phyloP scores from a whole-genome alignment of 1,284 basidiomycete species.

The Moesziomyces globuligerus region DNA sequence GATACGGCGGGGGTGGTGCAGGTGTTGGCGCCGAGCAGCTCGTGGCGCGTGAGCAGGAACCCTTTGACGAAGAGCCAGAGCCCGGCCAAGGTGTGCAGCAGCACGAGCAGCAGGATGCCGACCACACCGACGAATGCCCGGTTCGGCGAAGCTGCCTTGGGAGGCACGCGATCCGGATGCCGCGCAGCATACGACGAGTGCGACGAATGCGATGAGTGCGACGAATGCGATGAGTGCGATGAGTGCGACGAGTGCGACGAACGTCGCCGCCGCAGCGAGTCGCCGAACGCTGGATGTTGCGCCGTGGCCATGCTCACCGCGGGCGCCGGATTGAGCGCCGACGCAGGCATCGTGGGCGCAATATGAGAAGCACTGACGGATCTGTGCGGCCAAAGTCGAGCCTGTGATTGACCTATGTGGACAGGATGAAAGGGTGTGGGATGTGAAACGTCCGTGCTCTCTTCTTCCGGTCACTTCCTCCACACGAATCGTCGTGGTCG shows the following conservation, averaged over 20 bases:
- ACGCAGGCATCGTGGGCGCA: conserved; percentile 4
- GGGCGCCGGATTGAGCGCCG: conserved; percentile 45
- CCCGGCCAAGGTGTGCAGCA: conserved; percentile 45
- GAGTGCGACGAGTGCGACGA: conserved; percentile 23
- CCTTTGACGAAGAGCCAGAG: conserved; percentile 62
- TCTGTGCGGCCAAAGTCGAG: background rate
- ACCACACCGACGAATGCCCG: conserved; percentile 44
- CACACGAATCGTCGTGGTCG: too few relatives aligned
- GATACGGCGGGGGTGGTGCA: conserved; percentile 7
- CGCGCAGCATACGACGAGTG: conserved; percentile 51
- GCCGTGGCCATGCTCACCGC: conserved; percentile 6
- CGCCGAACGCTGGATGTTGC: conserved; percentile 33
- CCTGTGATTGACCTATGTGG: too few relatives aligned
- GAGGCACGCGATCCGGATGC: conserved; percentile 45
- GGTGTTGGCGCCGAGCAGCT: conserved; percentile 37
- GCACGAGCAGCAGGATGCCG: conserved; percentile 37
- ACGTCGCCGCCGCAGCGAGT: conserved; percentile 20
- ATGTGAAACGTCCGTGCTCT: too few relatives aligned
- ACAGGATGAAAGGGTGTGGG: too few relatives aligned
- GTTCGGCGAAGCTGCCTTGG: conserved; percentile 34
- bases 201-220: conserved; percentile 54
- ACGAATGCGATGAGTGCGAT: conserved; percentile 39
- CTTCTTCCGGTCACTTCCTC: too few relatives aligned
- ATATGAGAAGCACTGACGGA: background rate
- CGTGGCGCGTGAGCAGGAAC: conserved; percentile 60